Evolutionary conservation across 2,329 filamentous ascomycete genomes (phyloP).

Genomic region (Coniella vitis): DNA sequence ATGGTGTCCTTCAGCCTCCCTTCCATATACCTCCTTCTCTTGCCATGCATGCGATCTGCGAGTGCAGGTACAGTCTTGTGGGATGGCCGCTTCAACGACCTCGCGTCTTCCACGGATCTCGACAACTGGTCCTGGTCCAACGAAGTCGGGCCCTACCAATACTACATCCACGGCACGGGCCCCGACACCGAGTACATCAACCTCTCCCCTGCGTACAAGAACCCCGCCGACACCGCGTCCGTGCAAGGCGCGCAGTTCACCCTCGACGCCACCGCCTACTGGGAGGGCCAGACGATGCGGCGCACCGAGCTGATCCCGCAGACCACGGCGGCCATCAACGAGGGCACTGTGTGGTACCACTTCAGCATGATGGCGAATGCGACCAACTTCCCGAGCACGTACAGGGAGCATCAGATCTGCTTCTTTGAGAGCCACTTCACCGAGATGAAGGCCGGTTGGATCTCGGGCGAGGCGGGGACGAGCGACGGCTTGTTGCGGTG

Average conservation of each 20-base stretch:
- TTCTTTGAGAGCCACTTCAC: conserved; percentile 67
- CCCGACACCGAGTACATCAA: conserved; percentile 53
- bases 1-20: too few relatives aligned
- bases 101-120: conserved; percentile 46
- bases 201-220: conserved; percentile 54
- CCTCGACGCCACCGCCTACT: conserved; percentile 56
- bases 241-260: conserved; percentile 63
- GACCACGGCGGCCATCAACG: conserved; percentile 56
- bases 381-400: conserved; percentile 53
- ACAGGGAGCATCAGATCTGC: conserved; percentile 59
- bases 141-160: conserved; percentile 64
- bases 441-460: conserved; percentile 64
- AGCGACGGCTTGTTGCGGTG: conserved; percentile 52
- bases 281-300: conserved; percentile 68
- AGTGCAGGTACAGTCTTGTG: conserved; percentile 40
- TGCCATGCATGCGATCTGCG: too few relatives aligned
- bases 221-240: conserved; percentile 54
- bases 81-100: conserved; percentile 61
- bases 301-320: conserved; percentile 69
- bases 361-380: conserved; percentile 57
- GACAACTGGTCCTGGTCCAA: conserved; percentile 61
- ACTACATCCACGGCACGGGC: conserved; percentile 65
- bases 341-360: conserved; percentile 65
- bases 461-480: conserved; percentile 39
- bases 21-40: too few relatives aligned